Evolutionary conservation across 202 grass and related monocot species (phyloP), one percentile per base, ranked within the genome.

Genomic region (Panicum hallii): DNA sequence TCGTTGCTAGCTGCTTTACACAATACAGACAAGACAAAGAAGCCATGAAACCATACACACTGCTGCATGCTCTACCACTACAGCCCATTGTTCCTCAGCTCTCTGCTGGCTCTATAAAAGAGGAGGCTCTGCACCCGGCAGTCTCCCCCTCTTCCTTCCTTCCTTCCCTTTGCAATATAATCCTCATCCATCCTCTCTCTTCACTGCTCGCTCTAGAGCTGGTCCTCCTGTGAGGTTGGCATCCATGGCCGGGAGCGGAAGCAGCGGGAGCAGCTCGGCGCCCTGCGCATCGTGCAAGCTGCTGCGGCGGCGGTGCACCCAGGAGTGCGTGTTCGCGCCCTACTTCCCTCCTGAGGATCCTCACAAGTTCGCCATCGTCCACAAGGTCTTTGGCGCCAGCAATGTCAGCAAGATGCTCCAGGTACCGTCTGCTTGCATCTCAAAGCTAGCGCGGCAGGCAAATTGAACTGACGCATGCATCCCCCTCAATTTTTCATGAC

Each of bases 341-440:
- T 93, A 91, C 83, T 95, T 95, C 57, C 93, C 93, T 4, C 77
- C 93, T 0, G 93, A 92, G 56, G 93, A 95, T 32, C 90, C 93
- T 5, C 86, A 87, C 44, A 84, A 92, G 67, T 95, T 95, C 22
- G 93, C 86, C 53, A 89, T 86, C 40, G 93, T 95, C 20, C 93
- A 95, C 68, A 88, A 90, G 67, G 85, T 95, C 54, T 95, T 95
- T 38, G 90, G 93, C 36, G 93, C 93, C 71, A 92, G 90, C 88
- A 95, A 95, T 65, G 86, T 90, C 71, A 85, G 86, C 90, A 95
- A 92, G 87, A 92, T 95, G 90, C 86, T 95, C 19, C 93, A 91
- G 63, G 93, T 88, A 34, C 23, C n/a, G n/a, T n/a, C n/a, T n/a
- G n/a, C n/a, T n/a, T n/a, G n/a, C n/a, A n/a, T n/a, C n/a, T n/a